These are phyloP conservation scores for Gymnopilus dilepis DNA, from an alignment of 768 basidiomycete species.

Conservation along the genomic window DNA sequence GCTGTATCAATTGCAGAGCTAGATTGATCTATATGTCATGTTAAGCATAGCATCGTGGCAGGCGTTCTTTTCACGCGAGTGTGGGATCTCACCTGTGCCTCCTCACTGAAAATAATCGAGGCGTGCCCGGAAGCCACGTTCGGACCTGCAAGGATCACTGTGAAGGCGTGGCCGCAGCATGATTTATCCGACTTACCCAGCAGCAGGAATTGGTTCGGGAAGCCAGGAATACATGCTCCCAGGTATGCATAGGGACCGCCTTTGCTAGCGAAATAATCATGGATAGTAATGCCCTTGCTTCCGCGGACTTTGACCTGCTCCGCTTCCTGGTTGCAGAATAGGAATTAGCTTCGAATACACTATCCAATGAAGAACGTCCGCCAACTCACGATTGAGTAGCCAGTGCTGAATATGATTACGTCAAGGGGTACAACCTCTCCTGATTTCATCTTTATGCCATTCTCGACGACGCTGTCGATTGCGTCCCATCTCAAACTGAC, in stretches of 20 bases:
- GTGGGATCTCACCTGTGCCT: constrained; percentile 50
- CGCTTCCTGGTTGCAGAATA: constrained; percentile 36
- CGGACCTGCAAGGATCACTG: constrained; percentile 43
- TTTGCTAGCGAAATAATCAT: constrained; percentile 51
- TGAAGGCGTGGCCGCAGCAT: constrained; percentile 15
- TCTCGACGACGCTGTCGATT: constrained; percentile 52
- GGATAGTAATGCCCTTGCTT: constrained; percentile 43
- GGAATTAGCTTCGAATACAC: constrained; percentile 11
- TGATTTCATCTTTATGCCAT: constrained; percentile 54
- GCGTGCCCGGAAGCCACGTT: constrained; percentile 64
- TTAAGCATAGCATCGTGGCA: constrained; percentile 8
- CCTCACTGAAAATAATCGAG: constrained; percentile 60
- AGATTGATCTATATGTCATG: constrained; percentile 47
- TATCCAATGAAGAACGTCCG: neutral
- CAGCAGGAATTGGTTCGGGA: constrained; percentile 57
- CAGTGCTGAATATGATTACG: constrained; percentile 63
- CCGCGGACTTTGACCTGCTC: constrained; percentile 46
- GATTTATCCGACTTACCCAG: constrained; percentile 41
- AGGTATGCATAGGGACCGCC: constrained; percentile 58
- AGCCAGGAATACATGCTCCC: constrained; percentile 58
- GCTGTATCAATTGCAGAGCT: constrained; percentile 55
- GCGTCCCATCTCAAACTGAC: constrained; percentile 53
- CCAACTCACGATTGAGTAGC: constrained; percentile 51
- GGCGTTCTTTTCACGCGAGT: constrained; percentile 17
- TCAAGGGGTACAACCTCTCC: constrained; percentile 57